Evolutionary conservation across 2,329 filamentous ascomycete species (phyloP).

Genomic region (Amylocarpus encephaloides): DNA sequence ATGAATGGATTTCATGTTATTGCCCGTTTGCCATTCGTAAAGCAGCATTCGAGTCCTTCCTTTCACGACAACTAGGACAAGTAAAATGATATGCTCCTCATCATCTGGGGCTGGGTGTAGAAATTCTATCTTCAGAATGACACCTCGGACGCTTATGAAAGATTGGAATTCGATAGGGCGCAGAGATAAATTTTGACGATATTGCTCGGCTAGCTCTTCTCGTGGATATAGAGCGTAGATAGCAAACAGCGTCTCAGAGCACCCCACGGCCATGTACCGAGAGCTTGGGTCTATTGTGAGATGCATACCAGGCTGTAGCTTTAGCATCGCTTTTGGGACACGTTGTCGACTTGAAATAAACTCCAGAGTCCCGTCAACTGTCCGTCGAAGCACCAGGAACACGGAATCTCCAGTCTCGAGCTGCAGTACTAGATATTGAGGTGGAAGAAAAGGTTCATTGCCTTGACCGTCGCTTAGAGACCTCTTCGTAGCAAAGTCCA

Average conservation of each 20-base stretch:
- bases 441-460: constrained; percentile 45
- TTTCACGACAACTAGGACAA: constrained; percentile 52
- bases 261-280: constrained; percentile 61
- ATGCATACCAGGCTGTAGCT: constrained; percentile 51
- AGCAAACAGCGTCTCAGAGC: constrained; percentile 63
- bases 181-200: constrained; percentile 39
- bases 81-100: constrained; percentile 65
- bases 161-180: constrained; percentile 48
- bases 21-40: constrained; percentile 55
- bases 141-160: constrained; percentile 48
- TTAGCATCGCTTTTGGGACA: constrained; percentile 44
- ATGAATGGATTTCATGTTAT: constrained; percentile 41
- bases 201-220: constrained; percentile 44
- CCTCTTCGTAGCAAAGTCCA: constrained; percentile 1
- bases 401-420: constrained; percentile 67
- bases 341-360: constrained; percentile 51
- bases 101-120: constrained; percentile 64
- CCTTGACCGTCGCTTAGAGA: neutral
- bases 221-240: constrained; percentile 63
- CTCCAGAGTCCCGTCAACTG: constrained; percentile 34
- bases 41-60: constrained; percentile 46
- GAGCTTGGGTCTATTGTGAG: constrained; percentile 75
- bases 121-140: constrained; percentile 85
- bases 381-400: constrained; percentile 64
- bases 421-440: constrained; percentile 74